Evolutionary conservation across 768 basidiomycete genomes (phyloP).

Genomic region (Kwoniella bestiolae): DNA sequence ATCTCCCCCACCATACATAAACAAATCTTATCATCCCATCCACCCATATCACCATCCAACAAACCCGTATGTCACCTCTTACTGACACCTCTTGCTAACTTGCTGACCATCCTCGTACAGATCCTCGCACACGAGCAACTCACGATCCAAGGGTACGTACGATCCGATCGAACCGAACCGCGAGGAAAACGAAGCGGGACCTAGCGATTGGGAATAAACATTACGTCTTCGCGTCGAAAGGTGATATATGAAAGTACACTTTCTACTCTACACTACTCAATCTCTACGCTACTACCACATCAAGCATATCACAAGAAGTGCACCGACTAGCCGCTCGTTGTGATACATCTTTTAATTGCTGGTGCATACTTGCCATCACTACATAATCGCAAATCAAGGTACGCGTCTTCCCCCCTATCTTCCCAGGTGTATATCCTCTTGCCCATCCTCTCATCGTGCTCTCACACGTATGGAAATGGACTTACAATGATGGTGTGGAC

Average conservation of each 20-base stretch:
- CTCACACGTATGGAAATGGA: not conserved
- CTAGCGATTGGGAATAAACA: conserved; percentile 8
- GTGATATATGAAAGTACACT: not conserved
- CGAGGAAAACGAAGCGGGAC: not conserved
- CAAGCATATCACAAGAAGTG: conserved; percentile 1
- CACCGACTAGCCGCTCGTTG: not conserved
- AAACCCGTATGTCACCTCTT: not conserved
- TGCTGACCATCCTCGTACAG: not conserved
- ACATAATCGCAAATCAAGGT: conserved; percentile 14
- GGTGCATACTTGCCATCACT: not conserved
- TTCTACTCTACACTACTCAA: not conserved
- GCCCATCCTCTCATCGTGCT: not conserved
- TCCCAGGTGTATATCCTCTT: not conserved
- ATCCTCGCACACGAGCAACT: not conserved
- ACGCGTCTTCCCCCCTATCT: conserved; percentile 15
- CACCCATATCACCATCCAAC: not conserved
- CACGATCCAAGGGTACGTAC: too few species aligned
- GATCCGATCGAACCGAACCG: not conserved
- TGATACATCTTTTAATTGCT: not conserved
- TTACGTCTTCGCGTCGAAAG: conserved; percentile 9
- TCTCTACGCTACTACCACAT: not conserved
- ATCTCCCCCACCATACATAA: not conserved
- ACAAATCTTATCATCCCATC: not conserved
- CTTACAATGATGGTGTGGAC: not conserved
- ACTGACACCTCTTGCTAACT: not conserved